Percentiles rank a stretch among this genome's conserved stretches.
phyloP scores from a whole-genome alignment of 2,329 filamentous ascomycete genomes.

The Ophiostoma novo-ulmi region DNA sequence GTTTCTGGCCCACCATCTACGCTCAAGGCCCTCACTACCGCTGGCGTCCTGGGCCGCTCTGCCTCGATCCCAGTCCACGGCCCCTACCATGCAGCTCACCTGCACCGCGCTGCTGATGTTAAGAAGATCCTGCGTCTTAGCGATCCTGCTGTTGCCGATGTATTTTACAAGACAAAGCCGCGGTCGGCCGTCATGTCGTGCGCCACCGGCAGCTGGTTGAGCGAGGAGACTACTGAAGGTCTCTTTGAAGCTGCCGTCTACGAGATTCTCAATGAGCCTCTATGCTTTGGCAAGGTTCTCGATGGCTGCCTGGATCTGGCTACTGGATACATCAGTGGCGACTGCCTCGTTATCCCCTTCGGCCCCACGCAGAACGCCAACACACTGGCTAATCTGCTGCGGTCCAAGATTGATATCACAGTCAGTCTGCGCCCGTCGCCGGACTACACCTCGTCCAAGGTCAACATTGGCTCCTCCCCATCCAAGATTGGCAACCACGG shows the following conservation, averaged over 20 bases:
- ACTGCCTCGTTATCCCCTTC: constrained; percentile 45
- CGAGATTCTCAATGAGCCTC: constrained; percentile 48
- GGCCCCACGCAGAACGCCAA: constrained; percentile 47
- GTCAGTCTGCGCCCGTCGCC: constrained; percentile 40
- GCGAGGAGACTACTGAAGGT: constrained; percentile 38
- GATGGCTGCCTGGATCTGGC: constrained; percentile 44
- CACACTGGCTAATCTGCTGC: constrained; percentile 43
- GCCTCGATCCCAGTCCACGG: constrained; percentile 51
- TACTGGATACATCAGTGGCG: constrained; percentile 37
- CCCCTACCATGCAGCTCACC: constrained; percentile 53
- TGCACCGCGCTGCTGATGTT: constrained; percentile 44
- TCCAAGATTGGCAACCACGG: constrained; percentile 45
- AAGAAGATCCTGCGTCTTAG: constrained; percentile 44
- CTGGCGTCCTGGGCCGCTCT: constrained; percentile 40
- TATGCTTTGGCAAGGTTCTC: constrained; percentile 46
- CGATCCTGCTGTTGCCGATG: constrained; percentile 37
- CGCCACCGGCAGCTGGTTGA: constrained; percentile 42
- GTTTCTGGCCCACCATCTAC: constrained; percentile 52
- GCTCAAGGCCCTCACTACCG: constrained; percentile 40
- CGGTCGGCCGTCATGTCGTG: constrained; percentile 49
- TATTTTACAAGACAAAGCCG: constrained; percentile 41
- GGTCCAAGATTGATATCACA: constrained; percentile 40
- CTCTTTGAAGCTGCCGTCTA: constrained; percentile 42
- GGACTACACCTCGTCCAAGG: constrained; percentile 34
- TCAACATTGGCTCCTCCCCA: constrained; percentile 24